Base-by-base conservation (phyloP, 2,329 filamentous ascomycete species). In the Sporothrix humicola region DNA sequence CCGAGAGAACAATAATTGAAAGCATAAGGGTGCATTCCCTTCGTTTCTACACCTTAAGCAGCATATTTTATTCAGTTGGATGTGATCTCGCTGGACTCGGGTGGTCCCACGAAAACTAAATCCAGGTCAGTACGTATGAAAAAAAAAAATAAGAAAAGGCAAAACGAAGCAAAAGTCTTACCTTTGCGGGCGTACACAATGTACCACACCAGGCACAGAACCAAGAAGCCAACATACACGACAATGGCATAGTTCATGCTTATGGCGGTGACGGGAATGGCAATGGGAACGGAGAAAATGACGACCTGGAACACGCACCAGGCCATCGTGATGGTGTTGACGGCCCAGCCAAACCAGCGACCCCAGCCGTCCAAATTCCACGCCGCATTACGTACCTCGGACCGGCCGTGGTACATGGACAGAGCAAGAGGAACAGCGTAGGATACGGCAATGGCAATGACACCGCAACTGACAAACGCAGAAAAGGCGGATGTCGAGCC, bases 241-340 rank as follows among this genome's bases (percentile, higher is more conserved):
- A 90, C 91, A 15, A 89, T 89, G 1, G 91, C 91, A 81, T 93
- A 94, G 85, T 94, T 94, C 85, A 93, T 91, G 54, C 84, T 86
- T 20, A 82, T 79, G 6, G 86, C 81, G 0, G 85, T 86, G 54
- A 92, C 89, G 6, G 89, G 89, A n/a, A 92, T 82, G 59, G 82
- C 81, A 0, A 89, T 86, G 0, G 91, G 91, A 89, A 92, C 92
- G 81, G 89, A 93, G 85, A 93, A 93, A 17, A 93, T 87, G 0
- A 91, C 91, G 71, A 93, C 88, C 50, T 90, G 91, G 72, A 94
- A 86, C 15, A 86, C 77, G 72, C 89, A 91, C 91, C 91, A 93
- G 71, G 83, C 88, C 9, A 76, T 42, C 13, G 75, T 69, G 17
- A 76, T 20, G 17, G 71, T 42, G 73, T 76, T 76, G 68, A 73